Evolutionary conservation across 176 grass and related monocot species (phyloP), one percentile per base, ranked within the genome.

Genomic region (Carex parvula): DNA sequence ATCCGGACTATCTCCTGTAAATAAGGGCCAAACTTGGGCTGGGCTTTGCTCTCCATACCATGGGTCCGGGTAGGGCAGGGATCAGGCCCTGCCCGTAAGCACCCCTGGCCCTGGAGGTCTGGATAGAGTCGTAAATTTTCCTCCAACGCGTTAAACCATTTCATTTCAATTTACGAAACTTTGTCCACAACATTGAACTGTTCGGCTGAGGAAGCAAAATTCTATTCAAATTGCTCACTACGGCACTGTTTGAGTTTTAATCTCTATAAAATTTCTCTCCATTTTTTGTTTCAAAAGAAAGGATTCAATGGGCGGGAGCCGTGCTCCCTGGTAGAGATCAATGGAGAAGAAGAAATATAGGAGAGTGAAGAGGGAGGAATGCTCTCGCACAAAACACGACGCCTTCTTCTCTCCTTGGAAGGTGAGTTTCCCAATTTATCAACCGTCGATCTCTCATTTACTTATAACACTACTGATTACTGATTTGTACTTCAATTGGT

Each of bases 351-450:
- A 67, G 61, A 52, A 53, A 66, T 30, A 18, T 48, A 11, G 60
- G 44, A 91, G 92, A 82, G 64, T 88, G 69, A 91, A 89, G 85
- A 86, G 94, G 85, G 94, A 97, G 86, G 90, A 94, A 55, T 92
- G 84, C 56, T 86, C 77, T 63, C 87, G 87, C 80, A 94, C 92
- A 41, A 88, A 97, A 86, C 94, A 97, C 70, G 92, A 97, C 70
- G 84, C 90, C 65, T 71, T 94, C 83, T 97, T 97, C 88, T 97
- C 94, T 46, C 70, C 85, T 52, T 97, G 94, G 94, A 97, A 97
- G 89, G 71, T 35, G 18, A 14, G 17, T 66, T 29, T 9, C 9
- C 18, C 22, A 22, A 44, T 53, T 52, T 81, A 24, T n/a, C 10
- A 16, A 4, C 4, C 12, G n/a, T 58, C 21, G 6, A 44, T 74